phyloP scores from a whole-genome alignment of 2,329 filamentous ascomycete species.

The Colletotrichum spaethianum region DNA sequence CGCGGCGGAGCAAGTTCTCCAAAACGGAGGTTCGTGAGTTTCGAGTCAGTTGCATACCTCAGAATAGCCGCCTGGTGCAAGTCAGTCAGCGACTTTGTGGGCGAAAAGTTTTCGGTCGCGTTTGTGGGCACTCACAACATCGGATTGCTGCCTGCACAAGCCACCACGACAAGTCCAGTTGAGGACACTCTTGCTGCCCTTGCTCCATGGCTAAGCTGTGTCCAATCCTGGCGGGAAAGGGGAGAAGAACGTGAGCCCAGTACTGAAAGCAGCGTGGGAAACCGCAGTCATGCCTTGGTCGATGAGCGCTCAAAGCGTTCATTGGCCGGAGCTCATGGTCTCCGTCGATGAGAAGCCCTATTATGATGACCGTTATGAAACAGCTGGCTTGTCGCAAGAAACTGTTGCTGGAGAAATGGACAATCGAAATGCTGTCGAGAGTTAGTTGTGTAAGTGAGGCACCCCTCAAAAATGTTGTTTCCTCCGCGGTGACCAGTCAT shows the following conservation, averaged over 20 bases:
- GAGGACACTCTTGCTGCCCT: neutral
- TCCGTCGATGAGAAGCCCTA: neutral
- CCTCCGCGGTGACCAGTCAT: neutral
- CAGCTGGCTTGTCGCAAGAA: neutral
- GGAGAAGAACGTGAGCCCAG: neutral
- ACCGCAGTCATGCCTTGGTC: slow-evolving; percentile 11
- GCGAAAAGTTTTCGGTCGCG: slow-evolving; percentile 2
- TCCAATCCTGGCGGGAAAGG: neutral
- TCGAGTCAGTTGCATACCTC: slow-evolving; percentile 26
- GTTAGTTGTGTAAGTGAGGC: neutral
- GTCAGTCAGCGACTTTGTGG: slow-evolving; percentile 10
- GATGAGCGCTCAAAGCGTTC: neutral
- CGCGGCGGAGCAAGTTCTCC: slow-evolving; percentile 6
- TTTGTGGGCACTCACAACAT: slow-evolving; percentile 8
- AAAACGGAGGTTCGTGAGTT: slow-evolving; percentile 15
- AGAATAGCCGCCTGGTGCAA: slow-evolving; percentile 14
- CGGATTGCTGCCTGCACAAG: neutral
- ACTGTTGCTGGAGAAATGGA: neutral
- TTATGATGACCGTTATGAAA: neutral
- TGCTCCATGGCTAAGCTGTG: neutral
- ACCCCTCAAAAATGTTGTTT: neutral
- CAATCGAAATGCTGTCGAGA: neutral
- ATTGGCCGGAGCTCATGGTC: slow-evolving; percentile 15
- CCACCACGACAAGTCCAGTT: neutral
- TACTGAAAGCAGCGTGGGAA: slow-evolving; percentile 1